phyloP scores from a whole-genome alignment of 352 stramenopile species.

The Globisporangium ultimum region DNA sequence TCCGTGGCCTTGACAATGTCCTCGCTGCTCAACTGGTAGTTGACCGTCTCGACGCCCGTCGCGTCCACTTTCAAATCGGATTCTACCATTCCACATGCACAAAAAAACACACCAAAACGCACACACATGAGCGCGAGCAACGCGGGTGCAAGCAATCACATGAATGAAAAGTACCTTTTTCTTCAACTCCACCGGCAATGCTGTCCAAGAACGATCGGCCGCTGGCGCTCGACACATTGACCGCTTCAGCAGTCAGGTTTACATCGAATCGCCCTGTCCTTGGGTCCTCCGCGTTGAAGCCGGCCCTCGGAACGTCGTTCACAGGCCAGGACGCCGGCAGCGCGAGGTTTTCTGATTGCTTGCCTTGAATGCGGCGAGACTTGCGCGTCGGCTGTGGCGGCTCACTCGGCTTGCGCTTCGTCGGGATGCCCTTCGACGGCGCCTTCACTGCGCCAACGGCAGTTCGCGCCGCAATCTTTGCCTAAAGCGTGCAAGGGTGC shows the following conservation, averaged over 20 bases:
- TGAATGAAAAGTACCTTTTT: slow-evolving; percentile 2
- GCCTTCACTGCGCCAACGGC: slow-evolving; percentile 17
- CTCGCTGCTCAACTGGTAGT: slow-evolving; percentile 38
- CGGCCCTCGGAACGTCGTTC: slow-evolving; percentile 6
- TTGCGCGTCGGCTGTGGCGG: slow-evolving; percentile 39
- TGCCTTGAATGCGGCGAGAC: slow-evolving; percentile 59
- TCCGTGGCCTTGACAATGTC: slow-evolving; percentile 75
- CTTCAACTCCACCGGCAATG: slow-evolving; percentile 26
- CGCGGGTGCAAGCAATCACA: no score
- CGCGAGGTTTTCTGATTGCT: slow-evolving; percentile 41
- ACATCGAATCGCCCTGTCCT: slow-evolving; percentile 16
- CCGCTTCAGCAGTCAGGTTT: slow-evolving; percentile 22
- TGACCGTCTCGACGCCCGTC: slow-evolving; percentile 32
- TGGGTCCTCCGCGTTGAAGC: background rate
- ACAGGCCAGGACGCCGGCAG: slow-evolving; percentile 13
- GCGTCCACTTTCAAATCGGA: slow-evolving; percentile 39
- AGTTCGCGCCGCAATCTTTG: slow-evolving; percentile 64
- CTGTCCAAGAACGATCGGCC: slow-evolving; percentile 39
- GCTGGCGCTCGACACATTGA: slow-evolving; percentile 29
- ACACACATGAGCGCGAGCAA: no score
- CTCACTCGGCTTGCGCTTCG: slow-evolving; percentile 24
- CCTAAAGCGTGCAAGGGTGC: slow-evolving; percentile 18
- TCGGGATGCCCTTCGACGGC: slow-evolving; percentile 3
- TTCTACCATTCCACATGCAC: slow-evolving; percentile 10
- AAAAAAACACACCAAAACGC: no score